Percentiles rank a stretch among this genome's conserved stretches.
These are phyloP conservation scores for Cordyceps farinosa DNA, from an alignment of 2,329 filamentous ascomycete genomes.

Conservation along the genomic window DNA sequence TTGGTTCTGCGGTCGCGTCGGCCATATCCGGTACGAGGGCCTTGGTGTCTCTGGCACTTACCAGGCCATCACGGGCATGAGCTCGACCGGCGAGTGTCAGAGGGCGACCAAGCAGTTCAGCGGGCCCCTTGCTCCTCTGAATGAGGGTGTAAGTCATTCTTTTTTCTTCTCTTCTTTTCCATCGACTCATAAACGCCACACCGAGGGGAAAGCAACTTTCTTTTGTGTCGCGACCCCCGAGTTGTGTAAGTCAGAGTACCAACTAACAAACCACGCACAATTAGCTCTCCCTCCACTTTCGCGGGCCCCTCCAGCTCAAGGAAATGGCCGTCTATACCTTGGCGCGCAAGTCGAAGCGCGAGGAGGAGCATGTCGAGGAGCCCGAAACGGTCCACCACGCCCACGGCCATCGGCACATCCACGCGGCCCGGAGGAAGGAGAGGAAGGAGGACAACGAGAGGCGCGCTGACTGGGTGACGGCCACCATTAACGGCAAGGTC, in stretches of 20 bases:
- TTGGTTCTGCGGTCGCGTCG: constrained; percentile 63
- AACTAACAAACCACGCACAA: constrained; percentile 29
- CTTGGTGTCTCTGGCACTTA: constrained; percentile 60
- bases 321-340: constrained; percentile 68
- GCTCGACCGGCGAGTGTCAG: constrained; percentile 50
- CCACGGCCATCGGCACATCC: constrained; percentile 48
- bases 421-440: constrained; percentile 38
- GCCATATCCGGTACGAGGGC: constrained; percentile 64
- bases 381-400: constrained; percentile 25
- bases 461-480: constrained; percentile 50
- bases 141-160: constrained; percentile 60
- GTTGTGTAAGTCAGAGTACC: background rate
- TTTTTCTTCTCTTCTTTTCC: no score
- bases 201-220: no score
- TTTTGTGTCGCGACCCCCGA: no score
- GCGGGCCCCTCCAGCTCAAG: constrained; percentile 64
- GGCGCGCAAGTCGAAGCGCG: constrained; percentile 29
- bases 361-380: constrained; percentile 21
- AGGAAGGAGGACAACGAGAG: constrained; percentile 45
- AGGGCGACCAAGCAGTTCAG: constrained; percentile 50
- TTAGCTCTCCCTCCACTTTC: constrained; percentile 65
- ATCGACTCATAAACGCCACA: background rate
- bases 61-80: constrained; percentile 61
- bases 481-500: constrained; percentile 55
- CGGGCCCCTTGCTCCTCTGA: constrained; percentile 62